phyloP scores from a whole-genome alignment of 225 moss, liverwort and hornwort species.

The Neckera pumila region DNA sequence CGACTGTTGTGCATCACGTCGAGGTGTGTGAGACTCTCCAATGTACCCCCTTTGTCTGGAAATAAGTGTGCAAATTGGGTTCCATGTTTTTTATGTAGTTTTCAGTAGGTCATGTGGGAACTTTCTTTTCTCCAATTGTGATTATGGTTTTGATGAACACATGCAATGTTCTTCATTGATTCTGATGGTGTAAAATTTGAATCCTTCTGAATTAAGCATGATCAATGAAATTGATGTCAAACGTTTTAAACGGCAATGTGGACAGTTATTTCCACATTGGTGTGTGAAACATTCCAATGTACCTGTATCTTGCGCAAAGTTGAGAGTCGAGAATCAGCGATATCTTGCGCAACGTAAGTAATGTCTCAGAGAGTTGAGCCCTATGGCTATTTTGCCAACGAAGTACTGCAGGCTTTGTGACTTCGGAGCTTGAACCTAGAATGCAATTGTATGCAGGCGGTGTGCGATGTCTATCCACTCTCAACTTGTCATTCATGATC shows the following conservation, averaged over 20 bases:
- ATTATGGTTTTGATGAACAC: background rate
- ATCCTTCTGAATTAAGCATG: background rate
- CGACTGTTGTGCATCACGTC: conserved; percentile 79
- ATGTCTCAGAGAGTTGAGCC: background rate
- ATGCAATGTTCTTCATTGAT: background rate
- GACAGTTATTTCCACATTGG: background rate
- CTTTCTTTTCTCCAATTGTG: background rate
- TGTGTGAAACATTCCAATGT: background rate
- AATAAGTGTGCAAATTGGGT: background rate
- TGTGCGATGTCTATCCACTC: conserved; percentile 71
- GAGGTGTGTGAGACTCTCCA: conserved; percentile 31
- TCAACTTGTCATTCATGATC: conserved; percentile 63
- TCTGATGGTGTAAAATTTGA: background rate
- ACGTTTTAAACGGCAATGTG: background rate
- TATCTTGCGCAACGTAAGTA: background rate
- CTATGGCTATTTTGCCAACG: background rate
- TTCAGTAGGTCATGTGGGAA: background rate
- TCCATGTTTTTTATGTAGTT: background rate
- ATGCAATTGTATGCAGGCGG: conserved; percentile 49
- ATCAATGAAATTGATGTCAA: background rate
- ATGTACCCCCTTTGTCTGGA: background rate
- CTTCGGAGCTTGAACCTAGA: background rate
- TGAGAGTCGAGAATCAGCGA: background rate
- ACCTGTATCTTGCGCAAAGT: background rate
- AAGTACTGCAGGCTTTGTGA: background rate